These are phyloP conservation scores for Alternaria panax DNA, from an alignment of 2,329 filamentous ascomycete genomes.

Conservation along the genomic window DNA sequence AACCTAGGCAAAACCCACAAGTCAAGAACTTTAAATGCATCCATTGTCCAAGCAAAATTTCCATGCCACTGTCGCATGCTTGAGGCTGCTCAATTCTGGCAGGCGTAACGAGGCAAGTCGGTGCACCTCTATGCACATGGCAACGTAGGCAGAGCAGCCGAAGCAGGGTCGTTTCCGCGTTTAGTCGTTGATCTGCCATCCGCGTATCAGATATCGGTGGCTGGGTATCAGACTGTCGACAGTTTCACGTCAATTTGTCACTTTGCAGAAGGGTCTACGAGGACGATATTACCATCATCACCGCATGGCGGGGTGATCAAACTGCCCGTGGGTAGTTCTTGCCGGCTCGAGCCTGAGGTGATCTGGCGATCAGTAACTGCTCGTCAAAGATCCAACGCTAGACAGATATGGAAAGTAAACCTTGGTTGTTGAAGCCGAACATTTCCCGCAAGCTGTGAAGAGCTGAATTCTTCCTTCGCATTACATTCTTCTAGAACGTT, in stretches of 20 bases:
- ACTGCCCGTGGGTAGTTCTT: slow-evolving; percentile 26
- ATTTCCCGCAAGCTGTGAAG: slow-evolving; percentile 4
- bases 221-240: slow-evolving; percentile 42
- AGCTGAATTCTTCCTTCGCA: slow-evolving; percentile 1
- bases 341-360: slow-evolving; percentile 8
- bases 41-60: slow-evolving; percentile 1
- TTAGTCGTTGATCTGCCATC: slow-evolving; percentile 36
- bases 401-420: slow-evolving; percentile 6
- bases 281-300: slow-evolving; percentile 15
- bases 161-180: slow-evolving; percentile 8
- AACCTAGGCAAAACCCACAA: background rate
- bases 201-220: slow-evolving; percentile 42
- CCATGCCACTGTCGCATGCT: background rate
- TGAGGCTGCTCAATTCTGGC: slow-evolving; percentile 6
- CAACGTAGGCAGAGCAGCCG: slow-evolving; percentile 1
- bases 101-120: slow-evolving; percentile 10
- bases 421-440: background rate
- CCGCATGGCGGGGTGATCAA: slow-evolving; percentile 20
- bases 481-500: slow-evolving; percentile 21
- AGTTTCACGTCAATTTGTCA: slow-evolving; percentile 47
- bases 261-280: slow-evolving; percentile 27
- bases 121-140: background rate
- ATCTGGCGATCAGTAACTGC: slow-evolving; percentile 14
- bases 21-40: slow-evolving; percentile 6
- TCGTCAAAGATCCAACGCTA: slow-evolving; percentile 12